Conservation (phyloP, 139 green algal species). For the Pleodorina starrii region DNA sequence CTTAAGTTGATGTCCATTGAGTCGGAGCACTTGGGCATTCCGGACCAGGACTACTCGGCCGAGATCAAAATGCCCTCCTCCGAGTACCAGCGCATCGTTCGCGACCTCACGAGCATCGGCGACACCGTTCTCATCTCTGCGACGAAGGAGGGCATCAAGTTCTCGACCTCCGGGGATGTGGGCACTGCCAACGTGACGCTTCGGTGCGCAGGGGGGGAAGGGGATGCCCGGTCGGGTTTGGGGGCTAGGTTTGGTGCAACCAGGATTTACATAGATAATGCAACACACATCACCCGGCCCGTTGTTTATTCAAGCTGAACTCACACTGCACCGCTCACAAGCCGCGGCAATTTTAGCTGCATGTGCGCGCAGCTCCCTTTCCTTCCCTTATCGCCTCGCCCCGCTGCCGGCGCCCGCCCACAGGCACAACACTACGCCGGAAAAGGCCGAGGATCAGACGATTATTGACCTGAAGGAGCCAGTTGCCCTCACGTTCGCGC, state of each 20-base stretch:
- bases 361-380: too few relatives aligned
- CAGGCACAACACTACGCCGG: slow-evolving; percentile 57
- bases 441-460: slow-evolving; percentile 87
- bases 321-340: too few relatives aligned
- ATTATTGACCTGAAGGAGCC: slow-evolving; percentile 95
- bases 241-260: too few relatives aligned
- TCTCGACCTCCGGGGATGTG: slow-evolving; percentile 95
- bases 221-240: too few relatives aligned
- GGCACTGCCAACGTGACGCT: slow-evolving; percentile 96
- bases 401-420: too few relatives aligned
- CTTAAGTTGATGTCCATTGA: slow-evolving; percentile 99
- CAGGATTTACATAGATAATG: too few relatives aligned
- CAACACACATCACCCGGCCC: too few relatives aligned
- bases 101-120: slow-evolving; percentile 83
- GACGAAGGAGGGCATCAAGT: slow-evolving; percentile 99
- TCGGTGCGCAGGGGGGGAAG: too few relatives aligned
- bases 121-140: slow-evolving; percentile 93
- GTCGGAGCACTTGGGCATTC: slow-evolving; percentile 98
- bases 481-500: slow-evolving; percentile 95
- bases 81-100: slow-evolving; percentile 96
- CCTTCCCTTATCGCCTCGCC: too few relatives aligned
- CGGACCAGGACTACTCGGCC: slow-evolving; percentile 93
- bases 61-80: slow-evolving; percentile 73
- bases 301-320: too few relatives aligned
- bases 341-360: too few relatives aligned